Evolutionary conservation across 306 rosid genomes (phyloP).

Genomic region (Glycine tomentella): DNA sequence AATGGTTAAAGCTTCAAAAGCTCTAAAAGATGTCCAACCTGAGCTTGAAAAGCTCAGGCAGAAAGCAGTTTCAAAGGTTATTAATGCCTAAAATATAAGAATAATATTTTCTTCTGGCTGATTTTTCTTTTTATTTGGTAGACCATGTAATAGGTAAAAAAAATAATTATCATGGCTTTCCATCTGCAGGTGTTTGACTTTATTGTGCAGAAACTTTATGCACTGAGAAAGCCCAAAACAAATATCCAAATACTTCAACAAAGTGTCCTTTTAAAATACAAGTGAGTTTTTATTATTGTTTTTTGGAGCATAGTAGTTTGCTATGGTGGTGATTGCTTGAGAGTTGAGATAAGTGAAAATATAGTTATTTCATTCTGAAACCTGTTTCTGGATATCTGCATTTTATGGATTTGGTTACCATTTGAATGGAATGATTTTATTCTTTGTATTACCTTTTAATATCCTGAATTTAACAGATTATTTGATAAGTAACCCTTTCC

Average conservation of each 20-base stretch:
- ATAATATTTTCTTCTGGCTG: constrained; percentile 13
- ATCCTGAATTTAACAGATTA: constrained; percentile 3
- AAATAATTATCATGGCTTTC: constrained; percentile 37
- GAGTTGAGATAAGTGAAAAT: neutral
- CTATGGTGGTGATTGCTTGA: neutral
- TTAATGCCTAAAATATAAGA: neutral
- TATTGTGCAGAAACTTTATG: constrained; percentile 95
- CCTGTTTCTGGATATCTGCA: neutral
- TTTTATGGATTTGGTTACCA: neutral
- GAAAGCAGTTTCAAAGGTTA: constrained; percentile 95
- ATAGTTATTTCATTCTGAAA: constrained; percentile 1
- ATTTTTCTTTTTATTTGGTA: neutral
- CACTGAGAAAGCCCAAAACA: constrained; percentile 96
- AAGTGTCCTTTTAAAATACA: constrained; percentile 93
- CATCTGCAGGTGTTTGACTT: constrained; percentile 86
- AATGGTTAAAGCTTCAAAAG: constrained; percentile 89
- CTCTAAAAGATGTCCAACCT: constrained; percentile 95
- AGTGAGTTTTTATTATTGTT: constrained; percentile 62
- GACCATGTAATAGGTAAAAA: constrained; percentile 22
- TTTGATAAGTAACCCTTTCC: neutral
- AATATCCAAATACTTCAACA: constrained; percentile 99
- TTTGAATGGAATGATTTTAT: constrained; percentile 6
- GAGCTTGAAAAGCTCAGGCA: constrained; percentile 96
- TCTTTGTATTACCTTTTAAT: constrained; percentile 6
- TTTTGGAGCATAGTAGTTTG: constrained; percentile 17